A percentile compares a stretch with the other conserved stretches of the same genome.
These are phyloP conservation scores for Trametopsis cervina DNA, from an alignment of 768 basidiomycete species.

Conservation along the genomic window DNA sequence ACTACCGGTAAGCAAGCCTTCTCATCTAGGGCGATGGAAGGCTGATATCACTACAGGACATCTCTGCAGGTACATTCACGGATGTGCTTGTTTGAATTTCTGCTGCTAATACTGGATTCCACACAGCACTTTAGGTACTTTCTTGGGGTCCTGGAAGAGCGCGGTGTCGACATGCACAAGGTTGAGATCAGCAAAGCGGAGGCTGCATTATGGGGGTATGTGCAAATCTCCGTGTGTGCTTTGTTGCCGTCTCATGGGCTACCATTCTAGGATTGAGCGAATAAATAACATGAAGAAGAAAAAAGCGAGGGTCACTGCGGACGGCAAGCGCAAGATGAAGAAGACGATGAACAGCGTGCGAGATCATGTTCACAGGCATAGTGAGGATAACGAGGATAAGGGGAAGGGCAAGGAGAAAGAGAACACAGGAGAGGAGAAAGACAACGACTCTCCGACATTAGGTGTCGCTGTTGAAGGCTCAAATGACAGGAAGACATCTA, in stretches of 20 bases:
- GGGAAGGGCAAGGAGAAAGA: neutral
- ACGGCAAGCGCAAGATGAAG: conserved; percentile 28
- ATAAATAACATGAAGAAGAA: conserved; percentile 37
- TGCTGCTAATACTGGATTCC: neutral
- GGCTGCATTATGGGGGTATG: conserved; percentile 46
- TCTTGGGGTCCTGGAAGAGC: conserved; percentile 41
- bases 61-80: conserved; percentile 39
- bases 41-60: conserved; percentile 29
- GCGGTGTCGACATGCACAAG: conserved; percentile 52
- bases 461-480: neutral
- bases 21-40: neutral
- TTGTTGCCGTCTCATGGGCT: neutral
- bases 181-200: conserved; percentile 58
- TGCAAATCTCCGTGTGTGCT: neutral
- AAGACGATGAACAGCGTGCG: conserved; percentile 22
- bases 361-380: neutral
- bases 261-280: conserved; percentile 36
- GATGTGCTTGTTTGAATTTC: neutral
- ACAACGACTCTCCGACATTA: neutral
- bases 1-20: conserved; percentile 36
- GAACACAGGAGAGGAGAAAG: neutral
- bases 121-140: conserved; percentile 53
- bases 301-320: conserved; percentile 24
- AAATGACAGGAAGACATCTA: neutral
- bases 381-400: neutral